Percentiles rank a stretch among this genome's conserved stretches.
These are phyloP conservation scores for Metschnikowia drakensbergensis DNA, from an alignment of 805 yeast species.

Conservation along the genomic window DNA sequence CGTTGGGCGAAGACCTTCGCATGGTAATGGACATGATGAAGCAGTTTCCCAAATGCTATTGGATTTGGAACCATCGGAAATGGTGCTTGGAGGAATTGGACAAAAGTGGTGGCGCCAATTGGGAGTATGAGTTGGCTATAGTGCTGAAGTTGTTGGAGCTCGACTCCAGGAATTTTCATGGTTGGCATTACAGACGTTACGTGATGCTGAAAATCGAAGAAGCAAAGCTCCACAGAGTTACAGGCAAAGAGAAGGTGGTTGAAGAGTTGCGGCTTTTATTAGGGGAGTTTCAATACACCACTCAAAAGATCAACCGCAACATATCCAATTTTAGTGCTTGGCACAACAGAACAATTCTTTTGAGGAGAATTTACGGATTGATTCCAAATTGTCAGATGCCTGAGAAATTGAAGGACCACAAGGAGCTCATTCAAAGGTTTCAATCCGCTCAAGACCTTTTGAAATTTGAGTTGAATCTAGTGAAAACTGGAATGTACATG, in stretches of 20 bases:
- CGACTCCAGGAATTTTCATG: constrained; percentile 88
- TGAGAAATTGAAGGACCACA: constrained; percentile 1
- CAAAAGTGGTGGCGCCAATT: constrained; percentile 49
- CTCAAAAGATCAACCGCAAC: constrained; percentile 70
- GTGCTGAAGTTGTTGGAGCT: constrained; percentile 63
- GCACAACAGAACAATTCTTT: constrained; percentile 79
- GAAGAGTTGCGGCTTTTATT: constrained; percentile 14
- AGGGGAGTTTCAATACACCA: constrained; percentile 74
- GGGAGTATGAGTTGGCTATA: constrained; percentile 68
- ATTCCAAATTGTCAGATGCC: constrained; percentile 2
- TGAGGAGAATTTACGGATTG: constrained; percentile 47
- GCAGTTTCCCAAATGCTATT: constrained; percentile 81
- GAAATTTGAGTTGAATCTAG: constrained; percentile 56
- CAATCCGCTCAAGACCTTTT: constrained; percentile 36
- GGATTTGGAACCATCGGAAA: constrained; percentile 93
- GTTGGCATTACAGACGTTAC: constrained; percentile 89
- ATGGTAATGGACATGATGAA: constrained; percentile 58
- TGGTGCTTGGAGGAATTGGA: constrained; percentile 62
- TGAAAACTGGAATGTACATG: constrained; percentile 82
- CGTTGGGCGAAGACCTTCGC: constrained; percentile 53
- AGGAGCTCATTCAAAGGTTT: constrained; percentile 23
- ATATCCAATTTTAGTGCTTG: constrained; percentile 94
- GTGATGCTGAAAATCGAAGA: constrained; percentile 47
- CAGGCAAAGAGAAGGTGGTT: neutral
- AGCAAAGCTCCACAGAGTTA: constrained; percentile 1